phyloP scores from a whole-genome alignment of 371 early-diverging fungal genomes.

The Dichotomocladium elegans region DNA sequence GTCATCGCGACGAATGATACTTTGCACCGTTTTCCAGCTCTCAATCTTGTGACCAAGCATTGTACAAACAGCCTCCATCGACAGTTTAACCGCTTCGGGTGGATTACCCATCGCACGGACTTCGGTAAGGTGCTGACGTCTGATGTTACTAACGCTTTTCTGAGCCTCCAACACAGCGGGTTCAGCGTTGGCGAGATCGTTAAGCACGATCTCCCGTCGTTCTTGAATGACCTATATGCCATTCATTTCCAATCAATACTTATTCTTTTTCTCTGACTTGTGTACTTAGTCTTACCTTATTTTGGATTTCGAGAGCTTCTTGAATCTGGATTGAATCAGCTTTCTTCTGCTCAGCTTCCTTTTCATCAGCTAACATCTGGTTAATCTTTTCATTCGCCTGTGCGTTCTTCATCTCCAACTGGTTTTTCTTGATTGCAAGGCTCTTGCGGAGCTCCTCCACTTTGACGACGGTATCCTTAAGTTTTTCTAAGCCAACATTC shows the following conservation, averaged over 20 bases:
- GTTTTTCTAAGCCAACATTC: constrained; percentile 95
- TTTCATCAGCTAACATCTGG: constrained; percentile 94
- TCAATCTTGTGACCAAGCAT: constrained; percentile 88
- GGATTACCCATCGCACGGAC: constrained; percentile 98
- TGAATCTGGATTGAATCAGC: constrained; percentile 79
- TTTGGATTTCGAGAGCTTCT: constrained; percentile 72
- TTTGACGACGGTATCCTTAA: constrained; percentile 93
- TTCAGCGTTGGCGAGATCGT: constrained; percentile 92
- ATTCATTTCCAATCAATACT: too few relatives aligned
- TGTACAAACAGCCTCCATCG: constrained; percentile 97
- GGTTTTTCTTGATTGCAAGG: constrained; percentile 83
- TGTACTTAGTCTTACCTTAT: constrained; percentile 38
- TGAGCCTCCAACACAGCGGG: constrained; percentile 97
- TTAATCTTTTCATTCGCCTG: constrained; percentile 95
- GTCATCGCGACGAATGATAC: constrained; percentile 92
- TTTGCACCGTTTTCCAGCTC: constrained; percentile 86
- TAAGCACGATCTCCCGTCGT: constrained; percentile 79
- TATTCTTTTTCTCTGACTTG: too few relatives aligned
- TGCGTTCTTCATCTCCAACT: constrained; percentile 84
- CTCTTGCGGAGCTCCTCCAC: constrained; percentile 92
- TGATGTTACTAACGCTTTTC: constrained; percentile 90
- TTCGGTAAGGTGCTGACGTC: constrained; percentile 97
- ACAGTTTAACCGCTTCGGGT: constrained; percentile 93
- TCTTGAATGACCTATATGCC: constrained; percentile 65
- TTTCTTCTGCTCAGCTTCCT: constrained; percentile 93